Evolutionary conservation across 306 rosid species (phyloP).

Genomic region (Ammopiptanthus mongolicus): DNA sequence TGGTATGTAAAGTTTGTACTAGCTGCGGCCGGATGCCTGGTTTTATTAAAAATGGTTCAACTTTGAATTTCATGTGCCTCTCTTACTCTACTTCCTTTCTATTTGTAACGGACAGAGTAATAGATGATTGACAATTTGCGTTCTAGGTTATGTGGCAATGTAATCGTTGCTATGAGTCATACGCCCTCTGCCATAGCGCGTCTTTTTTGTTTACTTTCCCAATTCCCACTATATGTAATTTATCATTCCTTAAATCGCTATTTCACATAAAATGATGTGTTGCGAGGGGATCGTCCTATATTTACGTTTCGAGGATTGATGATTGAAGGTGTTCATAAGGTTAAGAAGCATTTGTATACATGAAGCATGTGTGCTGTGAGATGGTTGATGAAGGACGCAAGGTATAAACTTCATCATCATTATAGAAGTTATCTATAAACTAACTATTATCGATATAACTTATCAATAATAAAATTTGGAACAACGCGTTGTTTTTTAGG

Average conservation of each 20-base stretch:
- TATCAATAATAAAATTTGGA: too few species aligned
- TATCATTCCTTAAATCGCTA: not conserved
- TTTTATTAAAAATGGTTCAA: not conserved
- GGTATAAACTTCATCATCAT: too few species aligned
- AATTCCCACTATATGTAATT: not conserved
- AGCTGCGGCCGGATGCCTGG: not conserved
- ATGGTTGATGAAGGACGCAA: not conserved
- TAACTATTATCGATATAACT: not conserved
- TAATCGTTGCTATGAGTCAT: not conserved
- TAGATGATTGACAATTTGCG: not conserved
- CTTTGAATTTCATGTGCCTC: not conserved
- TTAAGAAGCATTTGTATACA: not conserved
- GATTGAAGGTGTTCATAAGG: not conserved
- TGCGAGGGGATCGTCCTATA: not conserved
- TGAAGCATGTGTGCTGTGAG: not conserved
- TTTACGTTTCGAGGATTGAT: not conserved
- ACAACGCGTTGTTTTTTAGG: too few species aligned
- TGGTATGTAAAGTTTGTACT: slow-evolving; percentile 9
- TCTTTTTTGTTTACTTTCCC: not conserved
- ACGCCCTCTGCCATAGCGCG: not conserved
- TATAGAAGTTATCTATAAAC: not conserved
- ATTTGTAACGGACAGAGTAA: not conserved
- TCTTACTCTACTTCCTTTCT: not conserved
- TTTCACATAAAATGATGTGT: not conserved
- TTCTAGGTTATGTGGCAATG: not conserved